Percentiles rank a stretch among this genome's conserved stretches.
phyloP scores from a whole-genome alignment of 139 green algal species.

The Chlorella vulgaris region DNA sequence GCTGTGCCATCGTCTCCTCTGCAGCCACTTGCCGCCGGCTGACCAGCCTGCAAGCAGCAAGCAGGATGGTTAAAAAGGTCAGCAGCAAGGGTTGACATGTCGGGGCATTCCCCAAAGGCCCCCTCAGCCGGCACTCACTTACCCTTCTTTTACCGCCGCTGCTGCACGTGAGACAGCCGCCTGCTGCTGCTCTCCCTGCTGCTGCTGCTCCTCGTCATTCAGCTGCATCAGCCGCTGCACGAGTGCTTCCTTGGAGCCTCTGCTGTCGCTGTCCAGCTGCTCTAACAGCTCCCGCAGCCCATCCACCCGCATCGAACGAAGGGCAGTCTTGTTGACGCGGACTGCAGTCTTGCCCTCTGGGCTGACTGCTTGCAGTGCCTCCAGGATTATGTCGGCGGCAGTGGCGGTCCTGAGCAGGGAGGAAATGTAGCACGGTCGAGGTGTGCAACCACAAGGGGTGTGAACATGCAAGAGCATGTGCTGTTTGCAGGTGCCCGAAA shows the following conservation, averaged over 20 bases:
- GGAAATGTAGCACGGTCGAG: background rate
- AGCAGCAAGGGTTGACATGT: background rate
- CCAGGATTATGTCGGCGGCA: background rate
- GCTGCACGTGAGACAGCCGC: background rate
- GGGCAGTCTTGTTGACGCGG: constrained; percentile 32
- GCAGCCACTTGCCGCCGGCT: constrained; percentile 13
- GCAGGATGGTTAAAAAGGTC: background rate
- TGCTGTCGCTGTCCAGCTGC: constrained; percentile 11
- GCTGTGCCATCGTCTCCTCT: background rate
- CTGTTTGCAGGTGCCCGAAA: too few species aligned
- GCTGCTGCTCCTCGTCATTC: background rate
- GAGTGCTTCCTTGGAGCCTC: constrained; percentile 40
- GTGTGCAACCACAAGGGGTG: too few species aligned
- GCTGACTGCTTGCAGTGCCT: background rate
- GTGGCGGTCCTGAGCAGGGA: constrained; percentile 10
- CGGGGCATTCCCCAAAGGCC: too few species aligned
- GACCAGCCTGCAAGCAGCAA: constrained; percentile 12
- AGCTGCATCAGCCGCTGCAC: constrained; percentile 34
- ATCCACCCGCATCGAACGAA: constrained; percentile 24
- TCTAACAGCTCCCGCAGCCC: constrained; percentile 31
- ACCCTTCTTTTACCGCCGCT: background rate
- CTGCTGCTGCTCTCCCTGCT: background rate
- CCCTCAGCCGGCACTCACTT: too few species aligned
- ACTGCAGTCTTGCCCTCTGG: background rate
- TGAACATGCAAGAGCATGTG: too few species aligned